Evolutionary conservation across 2,329 filamentous ascomycete species (phyloP), one percentile per base, ranked within the genome.

Genomic region (Xylaria sp.): DNA sequence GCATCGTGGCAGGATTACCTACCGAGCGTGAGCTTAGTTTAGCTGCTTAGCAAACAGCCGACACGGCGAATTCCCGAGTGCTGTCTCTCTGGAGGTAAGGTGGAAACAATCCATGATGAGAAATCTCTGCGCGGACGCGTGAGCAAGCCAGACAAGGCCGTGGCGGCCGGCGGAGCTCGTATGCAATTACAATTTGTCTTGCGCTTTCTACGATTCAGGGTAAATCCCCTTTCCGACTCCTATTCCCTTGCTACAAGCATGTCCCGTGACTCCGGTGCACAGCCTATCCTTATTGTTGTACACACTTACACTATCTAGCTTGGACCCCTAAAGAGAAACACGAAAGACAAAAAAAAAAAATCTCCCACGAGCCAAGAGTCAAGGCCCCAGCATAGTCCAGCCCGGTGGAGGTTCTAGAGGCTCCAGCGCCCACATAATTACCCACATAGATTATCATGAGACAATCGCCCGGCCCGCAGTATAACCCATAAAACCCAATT

Each of bases 91-190:
- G 36, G n/a, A 36, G 15, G 40, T 40, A 53, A 49, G 42, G 53
- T 49, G 46, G 31, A 54, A 38, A 42, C 31, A 68, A 63, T 23
- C 38, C 56, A 63, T 40, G 38, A 48, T 15, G 58, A 49, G 57
- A 70, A 72, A 66, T 68, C 57, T 68, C 68, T 72, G 65, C 44
- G 15, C 17, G 10, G 46, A 65, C 70, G 65, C 65, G 70, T 72
- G 70, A 72, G 70, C 70, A 71, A 53, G 60, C 62, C 63, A 65
- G 58, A 68, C 57, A 59, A 49, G 65, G 44, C 48, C 62, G 57
- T 54, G 53, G 54, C 65, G 49, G 59, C 44, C 51, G 36, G 58
- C 64, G 61, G 62, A 68, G 42, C 59, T 70, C 62, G 70, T 70
- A 68, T 71, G 68, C 59, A 66, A 65, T 72, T 66, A 68, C 63